Evolutionary conservation across 73 alveolate genomes (phyloP).

Genomic region (Tetrahymena thermophila): DNA sequence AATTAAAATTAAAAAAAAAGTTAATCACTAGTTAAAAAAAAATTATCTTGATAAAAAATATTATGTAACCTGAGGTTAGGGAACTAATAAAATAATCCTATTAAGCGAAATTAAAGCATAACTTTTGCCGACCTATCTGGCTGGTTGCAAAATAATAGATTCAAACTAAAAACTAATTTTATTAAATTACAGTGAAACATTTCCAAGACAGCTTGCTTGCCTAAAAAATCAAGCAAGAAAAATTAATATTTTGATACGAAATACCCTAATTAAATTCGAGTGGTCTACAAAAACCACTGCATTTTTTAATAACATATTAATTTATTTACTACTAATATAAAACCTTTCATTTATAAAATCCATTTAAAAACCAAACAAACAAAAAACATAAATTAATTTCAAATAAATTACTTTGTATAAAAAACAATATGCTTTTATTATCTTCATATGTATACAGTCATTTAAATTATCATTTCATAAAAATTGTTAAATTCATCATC

Average conservation of each 20-base stretch:
- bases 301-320: too few species aligned
- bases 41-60: background rate
- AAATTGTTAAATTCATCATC: too few species aligned
- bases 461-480: background rate
- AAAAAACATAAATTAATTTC: background rate
- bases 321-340: background rate
- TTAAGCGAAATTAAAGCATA: too few species aligned
- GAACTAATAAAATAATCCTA: background rate
- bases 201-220: background rate
- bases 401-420: background rate
- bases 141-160: too few species aligned
- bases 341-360: background rate
- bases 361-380: too few species aligned
- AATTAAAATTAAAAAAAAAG: background rate
- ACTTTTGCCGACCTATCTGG: background rate
- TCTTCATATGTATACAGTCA: background rate
- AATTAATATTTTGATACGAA: background rate
- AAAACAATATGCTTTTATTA: too few species aligned
- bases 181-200: background rate
- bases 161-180: too few species aligned
- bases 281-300: background rate
- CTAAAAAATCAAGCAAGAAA: background rate
- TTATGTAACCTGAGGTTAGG: background rate
- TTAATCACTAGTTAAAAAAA: background rate
- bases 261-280: background rate